Conservation (phyloP, 345 rosid species). For the Erysimum cheiranthoides region DNA sequence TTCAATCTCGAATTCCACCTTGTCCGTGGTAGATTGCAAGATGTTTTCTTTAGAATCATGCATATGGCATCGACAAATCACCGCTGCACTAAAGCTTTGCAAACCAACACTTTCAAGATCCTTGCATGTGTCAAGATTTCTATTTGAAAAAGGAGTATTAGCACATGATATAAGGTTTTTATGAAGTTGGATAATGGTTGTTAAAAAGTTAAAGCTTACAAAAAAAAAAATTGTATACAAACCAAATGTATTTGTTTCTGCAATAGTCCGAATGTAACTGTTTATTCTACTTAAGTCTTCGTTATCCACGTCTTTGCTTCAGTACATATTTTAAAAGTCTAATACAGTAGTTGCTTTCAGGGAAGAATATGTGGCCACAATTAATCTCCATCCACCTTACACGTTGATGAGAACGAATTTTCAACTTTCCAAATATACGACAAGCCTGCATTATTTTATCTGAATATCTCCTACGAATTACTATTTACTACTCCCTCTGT, state of each 20-base stretch:
- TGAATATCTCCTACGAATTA: not conserved
- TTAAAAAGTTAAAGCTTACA: not conserved
- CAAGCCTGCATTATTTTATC: not conserved
- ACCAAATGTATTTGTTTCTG: not conserved
- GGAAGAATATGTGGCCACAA: not conserved
- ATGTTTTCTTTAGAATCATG: too few relatives aligned
- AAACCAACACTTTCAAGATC: too few relatives aligned
- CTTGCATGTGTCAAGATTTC: too few relatives aligned
- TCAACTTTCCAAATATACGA: not conserved
- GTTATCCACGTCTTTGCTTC: not conserved
- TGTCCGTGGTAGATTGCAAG: too few relatives aligned
- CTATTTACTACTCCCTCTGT: too few relatives aligned
- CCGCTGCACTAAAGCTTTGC: too few relatives aligned
- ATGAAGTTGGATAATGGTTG: too few relatives aligned
- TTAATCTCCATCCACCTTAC: not conserved
- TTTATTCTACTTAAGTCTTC: not conserved
- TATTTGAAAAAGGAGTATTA: too few relatives aligned
- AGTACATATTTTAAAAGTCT: not conserved
- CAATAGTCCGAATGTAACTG: too few relatives aligned
- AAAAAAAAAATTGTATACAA: not conserved
- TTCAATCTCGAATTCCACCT: too few relatives aligned
- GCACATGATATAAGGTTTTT: too few relatives aligned
- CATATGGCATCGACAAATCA: too few relatives aligned
- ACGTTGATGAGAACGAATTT: constrained; percentile 11
- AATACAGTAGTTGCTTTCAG: not conserved